A percentile compares a stretch with the other conserved stretches of the same genome.
These are phyloP conservation scores for Borealophlyctis nickersoniae DNA, from an alignment of 192 early-diverging fungal genomes.

Conservation along the genomic window DNA sequence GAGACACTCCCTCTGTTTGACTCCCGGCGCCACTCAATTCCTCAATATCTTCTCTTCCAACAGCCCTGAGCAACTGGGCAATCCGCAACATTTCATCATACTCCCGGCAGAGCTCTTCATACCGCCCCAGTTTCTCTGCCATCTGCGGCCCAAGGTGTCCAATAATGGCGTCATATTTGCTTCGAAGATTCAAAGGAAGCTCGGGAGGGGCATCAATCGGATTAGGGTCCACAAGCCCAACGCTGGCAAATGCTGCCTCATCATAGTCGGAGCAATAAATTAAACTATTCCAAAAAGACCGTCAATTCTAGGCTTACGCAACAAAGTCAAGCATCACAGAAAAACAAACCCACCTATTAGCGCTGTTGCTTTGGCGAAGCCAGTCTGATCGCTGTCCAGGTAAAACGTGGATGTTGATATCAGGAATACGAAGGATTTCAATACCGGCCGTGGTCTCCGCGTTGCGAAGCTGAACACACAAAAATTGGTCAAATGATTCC, in stretches of 20 bases:
- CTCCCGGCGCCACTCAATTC: too few relatives aligned
- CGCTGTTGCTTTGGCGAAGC: slow-evolving; percentile 1
- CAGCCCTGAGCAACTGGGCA: too few relatives aligned
- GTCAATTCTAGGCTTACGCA: background rate
- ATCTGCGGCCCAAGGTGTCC: slow-evolving; percentile 10
- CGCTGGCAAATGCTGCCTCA: slow-evolving; percentile 17
- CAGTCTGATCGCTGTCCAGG: slow-evolving; percentile 31
- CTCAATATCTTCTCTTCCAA: too few relatives aligned
- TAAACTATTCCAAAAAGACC: slow-evolving; percentile 12
- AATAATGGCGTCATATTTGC: slow-evolving; percentile 21
- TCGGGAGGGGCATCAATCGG: background rate
- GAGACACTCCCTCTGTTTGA: too few relatives aligned
- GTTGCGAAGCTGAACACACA: background rate
- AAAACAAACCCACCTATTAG: slow-evolving; percentile 11
- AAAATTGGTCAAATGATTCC: too few relatives aligned
- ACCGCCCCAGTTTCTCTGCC: slow-evolving; percentile 19
- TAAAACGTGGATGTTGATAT: slow-evolving; percentile 26
- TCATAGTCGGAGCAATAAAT: slow-evolving; percentile 21
- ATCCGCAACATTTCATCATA: slow-evolving; percentile 18
- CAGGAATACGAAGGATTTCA: slow-evolving; percentile 8
- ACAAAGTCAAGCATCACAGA: background rate
- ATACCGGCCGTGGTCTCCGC: background rate
- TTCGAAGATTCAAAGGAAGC: slow-evolving; percentile 16
- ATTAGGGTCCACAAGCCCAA: slow-evolving; percentile 3
- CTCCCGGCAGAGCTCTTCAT: slow-evolving; percentile 16